phyloP scores from a whole-genome alignment of 2,329 filamentous ascomycete genomes.

The Talaromyces rugulosus region DNA sequence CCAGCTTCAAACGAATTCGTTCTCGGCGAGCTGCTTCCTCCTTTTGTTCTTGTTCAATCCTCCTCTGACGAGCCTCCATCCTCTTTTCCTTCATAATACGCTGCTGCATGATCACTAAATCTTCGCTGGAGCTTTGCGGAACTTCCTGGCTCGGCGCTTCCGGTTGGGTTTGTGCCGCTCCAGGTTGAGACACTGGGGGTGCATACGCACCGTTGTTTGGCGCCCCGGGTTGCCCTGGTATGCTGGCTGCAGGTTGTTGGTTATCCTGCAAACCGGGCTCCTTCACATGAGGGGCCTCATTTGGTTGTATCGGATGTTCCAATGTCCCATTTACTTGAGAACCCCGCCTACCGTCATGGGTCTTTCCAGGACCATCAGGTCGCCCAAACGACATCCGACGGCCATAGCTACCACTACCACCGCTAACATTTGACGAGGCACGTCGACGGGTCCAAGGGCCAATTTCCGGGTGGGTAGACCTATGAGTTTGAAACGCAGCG shows the following conservation, averaged over 20 bases:
- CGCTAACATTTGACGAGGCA: slow-evolving; percentile 87
- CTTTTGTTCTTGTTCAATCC: slow-evolving; percentile 51
- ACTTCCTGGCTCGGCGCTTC: slow-evolving; percentile 8
- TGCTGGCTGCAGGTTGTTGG: slow-evolving; percentile 22
- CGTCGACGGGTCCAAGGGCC: slow-evolving; percentile 68
- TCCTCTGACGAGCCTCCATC: slow-evolving; percentile 52
- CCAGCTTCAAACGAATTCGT: slow-evolving; percentile 54
- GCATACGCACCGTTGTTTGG: slow-evolving; percentile 25
- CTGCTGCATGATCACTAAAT: slow-evolving; percentile 52
- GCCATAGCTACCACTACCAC: slow-evolving; percentile 68
- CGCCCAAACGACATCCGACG: slow-evolving; percentile 59
- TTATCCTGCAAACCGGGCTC: slow-evolving; percentile 19
- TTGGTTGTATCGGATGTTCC: slow-evolving; percentile 28
- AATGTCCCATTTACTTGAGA: slow-evolving; percentile 34
- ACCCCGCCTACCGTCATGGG: slow-evolving; percentile 35
- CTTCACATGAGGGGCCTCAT: slow-evolving; percentile 22
- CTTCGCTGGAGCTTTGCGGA: slow-evolving; percentile 27
- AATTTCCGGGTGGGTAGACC: slow-evolving; percentile 61
- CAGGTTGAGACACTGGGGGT: slow-evolving; percentile 17
- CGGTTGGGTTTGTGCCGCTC: slow-evolving; percentile 17
- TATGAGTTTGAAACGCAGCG: slow-evolving; percentile 75
- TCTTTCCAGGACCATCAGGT: slow-evolving; percentile 38
- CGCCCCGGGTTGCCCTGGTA: slow-evolving; percentile 26
- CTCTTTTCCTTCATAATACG: slow-evolving; percentile 59
- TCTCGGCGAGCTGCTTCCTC: slow-evolving; percentile 57